Conservation (phyloP, 2,329 filamentous ascomycete species). For the Colletotrichum sansevieriae region DNA sequence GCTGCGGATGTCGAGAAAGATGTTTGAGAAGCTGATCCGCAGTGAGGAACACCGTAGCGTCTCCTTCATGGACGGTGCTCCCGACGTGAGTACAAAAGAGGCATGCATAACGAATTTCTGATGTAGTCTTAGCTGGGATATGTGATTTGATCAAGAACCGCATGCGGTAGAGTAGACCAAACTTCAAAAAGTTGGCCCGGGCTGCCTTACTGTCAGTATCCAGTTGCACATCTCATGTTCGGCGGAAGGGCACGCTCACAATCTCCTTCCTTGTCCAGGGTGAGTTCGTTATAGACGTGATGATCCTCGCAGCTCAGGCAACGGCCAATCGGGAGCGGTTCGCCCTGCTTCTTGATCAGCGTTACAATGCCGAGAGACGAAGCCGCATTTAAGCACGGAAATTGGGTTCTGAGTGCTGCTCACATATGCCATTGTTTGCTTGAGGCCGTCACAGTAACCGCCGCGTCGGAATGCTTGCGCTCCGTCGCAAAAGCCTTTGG, state of each 20-base stretch:
- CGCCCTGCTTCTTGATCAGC: conserved; percentile 38
- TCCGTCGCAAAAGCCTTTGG: conserved; percentile 55
- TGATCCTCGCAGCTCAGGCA: conserved; percentile 47
- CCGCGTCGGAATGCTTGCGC: conserved; percentile 52
- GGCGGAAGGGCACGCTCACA: conserved; percentile 41
- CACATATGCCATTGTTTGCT: conserved; percentile 44
- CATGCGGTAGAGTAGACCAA: conserved; percentile 54
- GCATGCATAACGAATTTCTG: conserved; percentile 55
- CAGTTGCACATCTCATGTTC: too few relatives aligned
- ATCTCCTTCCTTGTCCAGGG: conserved; percentile 48
- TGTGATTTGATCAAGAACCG: conserved; percentile 60
- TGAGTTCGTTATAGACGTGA: conserved; percentile 48
- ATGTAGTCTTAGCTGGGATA: conserved; percentile 48
- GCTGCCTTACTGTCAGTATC: conserved; percentile 43
- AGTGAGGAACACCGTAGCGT: conserved; percentile 57
- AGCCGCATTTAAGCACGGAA: background rate
- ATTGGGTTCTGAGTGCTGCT: conserved; percentile 44
- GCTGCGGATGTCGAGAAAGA: conserved; percentile 55
- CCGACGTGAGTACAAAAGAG: conserved; percentile 54
- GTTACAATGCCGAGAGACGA: conserved; percentile 29
- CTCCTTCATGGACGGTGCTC: conserved; percentile 52
- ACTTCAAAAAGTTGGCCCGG: conserved; percentile 50
- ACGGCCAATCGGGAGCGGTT: conserved; percentile 43
- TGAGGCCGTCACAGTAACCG: conserved; percentile 53
- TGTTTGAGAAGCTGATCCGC: conserved; percentile 55